A percentile compares a stretch with the other conserved stretches of the same genome.
Conservation (phyloP, 495 filamentous ascomycete genomes). For the Tuber aestivum region DNA sequence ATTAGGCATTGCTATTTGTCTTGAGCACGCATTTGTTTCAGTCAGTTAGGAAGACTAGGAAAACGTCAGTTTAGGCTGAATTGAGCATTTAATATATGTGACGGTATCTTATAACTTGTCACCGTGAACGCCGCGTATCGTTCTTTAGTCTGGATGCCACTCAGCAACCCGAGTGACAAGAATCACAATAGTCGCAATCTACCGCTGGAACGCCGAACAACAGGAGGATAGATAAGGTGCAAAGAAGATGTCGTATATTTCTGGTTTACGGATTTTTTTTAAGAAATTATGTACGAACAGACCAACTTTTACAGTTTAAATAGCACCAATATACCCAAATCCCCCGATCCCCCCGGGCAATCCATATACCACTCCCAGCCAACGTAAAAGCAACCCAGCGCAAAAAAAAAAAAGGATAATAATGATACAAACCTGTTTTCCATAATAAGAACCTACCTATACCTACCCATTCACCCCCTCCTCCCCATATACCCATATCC, state of each 20-base stretch:
- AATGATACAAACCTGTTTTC: neutral
- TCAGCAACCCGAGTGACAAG: neutral
- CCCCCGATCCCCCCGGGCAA: neutral
- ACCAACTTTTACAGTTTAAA: conserved; percentile 1
- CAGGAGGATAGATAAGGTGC: neutral
- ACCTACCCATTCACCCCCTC: neutral
- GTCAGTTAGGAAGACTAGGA: neutral
- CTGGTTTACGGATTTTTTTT: neutral
- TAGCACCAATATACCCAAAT: neutral
- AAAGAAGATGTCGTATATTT: neutral
- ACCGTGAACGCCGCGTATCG: neutral
- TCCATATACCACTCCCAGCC: neutral
- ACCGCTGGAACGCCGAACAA: neutral
- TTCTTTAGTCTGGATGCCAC: neutral
- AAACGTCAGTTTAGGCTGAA: neutral
- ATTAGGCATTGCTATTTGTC: neutral
- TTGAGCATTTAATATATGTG: neutral
- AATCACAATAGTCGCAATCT: neutral
- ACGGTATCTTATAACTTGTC: neutral
- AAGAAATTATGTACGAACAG: neutral
- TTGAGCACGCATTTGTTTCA: neutral
- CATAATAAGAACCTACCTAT: neutral
- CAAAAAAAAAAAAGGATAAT: neutral
- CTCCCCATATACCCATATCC: neutral
- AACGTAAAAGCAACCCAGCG: neutral